Evolutionary conservation across 495 filamentous ascomycete genomes (phyloP).

Genomic region (Aspergillus asperescens): DNA sequence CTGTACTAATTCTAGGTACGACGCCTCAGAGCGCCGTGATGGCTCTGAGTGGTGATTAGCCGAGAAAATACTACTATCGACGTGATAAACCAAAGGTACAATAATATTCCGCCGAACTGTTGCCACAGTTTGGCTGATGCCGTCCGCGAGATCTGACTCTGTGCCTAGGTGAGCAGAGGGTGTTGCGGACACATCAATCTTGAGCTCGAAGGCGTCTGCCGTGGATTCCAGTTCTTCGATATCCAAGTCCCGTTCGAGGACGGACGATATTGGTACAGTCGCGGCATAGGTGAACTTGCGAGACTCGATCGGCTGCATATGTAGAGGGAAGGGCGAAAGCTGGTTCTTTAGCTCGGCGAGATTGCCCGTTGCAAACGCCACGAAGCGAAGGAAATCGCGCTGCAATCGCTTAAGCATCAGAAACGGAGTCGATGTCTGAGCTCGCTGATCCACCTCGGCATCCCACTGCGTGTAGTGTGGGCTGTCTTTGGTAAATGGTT

Average conservation of each 20-base stretch:
- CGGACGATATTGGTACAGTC: conserved; percentile 54
- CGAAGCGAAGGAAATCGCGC: conserved; percentile 64
- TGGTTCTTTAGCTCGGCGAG: conserved; percentile 48
- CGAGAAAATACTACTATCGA: conserved; percentile 30
- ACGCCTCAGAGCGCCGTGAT: conserved; percentile 29
- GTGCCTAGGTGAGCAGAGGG: conserved; percentile 26
- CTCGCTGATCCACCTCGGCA: conserved; percentile 33
- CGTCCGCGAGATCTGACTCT: conserved; percentile 35
- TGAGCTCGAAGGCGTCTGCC: conserved; percentile 63
- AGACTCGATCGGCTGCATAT: conserved; percentile 57
- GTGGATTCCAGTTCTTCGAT: conserved; percentile 61
- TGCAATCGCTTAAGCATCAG: conserved; percentile 63
- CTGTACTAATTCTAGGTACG: conserved; percentile 57
- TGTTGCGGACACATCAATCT: conserved; percentile 46
- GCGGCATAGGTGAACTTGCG: conserved; percentile 59
- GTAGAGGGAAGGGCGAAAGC: conserved; percentile 63
- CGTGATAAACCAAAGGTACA: conserved; percentile 49
- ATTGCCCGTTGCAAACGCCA: conserved; percentile 58
- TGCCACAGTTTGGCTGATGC: conserved; percentile 53
- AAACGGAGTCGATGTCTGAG: conserved; percentile 46
- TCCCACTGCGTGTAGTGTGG: conserved; percentile 28
- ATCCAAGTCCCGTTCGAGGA: conserved; percentile 52
- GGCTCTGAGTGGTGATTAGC: conserved; percentile 22
- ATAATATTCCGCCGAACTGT: conserved; percentile 59
- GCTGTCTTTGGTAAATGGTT: conserved; percentile 21